phyloP scores from a whole-genome alignment of 129 eudicot species.

The Artemisia annua region DNA sequence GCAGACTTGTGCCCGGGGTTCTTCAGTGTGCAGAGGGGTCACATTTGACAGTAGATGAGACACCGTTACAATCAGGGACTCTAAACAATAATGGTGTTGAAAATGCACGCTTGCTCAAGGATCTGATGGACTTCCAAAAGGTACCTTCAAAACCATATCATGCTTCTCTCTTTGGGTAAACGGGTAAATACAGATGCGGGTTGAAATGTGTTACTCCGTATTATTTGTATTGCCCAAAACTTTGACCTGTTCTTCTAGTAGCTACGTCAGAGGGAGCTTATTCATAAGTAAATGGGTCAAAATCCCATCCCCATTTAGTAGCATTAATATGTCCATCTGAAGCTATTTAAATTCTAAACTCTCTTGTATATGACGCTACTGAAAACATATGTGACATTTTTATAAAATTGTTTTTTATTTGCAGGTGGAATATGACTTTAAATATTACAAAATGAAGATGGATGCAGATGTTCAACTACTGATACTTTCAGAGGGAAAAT shows the following conservation, averaged over 20 bases:
- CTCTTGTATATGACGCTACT: neutral
- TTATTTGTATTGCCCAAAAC: too few relatives aligned
- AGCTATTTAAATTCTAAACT: neutral
- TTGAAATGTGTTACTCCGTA: too few relatives aligned
- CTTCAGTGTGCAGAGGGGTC: constrained; percentile 92
- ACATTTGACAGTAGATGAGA: constrained; percentile 81
- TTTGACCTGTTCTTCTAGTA: too few relatives aligned
- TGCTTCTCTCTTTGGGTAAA: too few relatives aligned
- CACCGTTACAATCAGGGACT: constrained; percentile 65
- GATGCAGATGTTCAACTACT: constrained; percentile 78
- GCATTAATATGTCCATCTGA: too few relatives aligned
- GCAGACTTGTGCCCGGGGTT: constrained; percentile 73
- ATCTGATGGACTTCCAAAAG: constrained; percentile 72
- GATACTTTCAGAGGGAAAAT: constrained; percentile 78
- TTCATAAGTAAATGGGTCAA: too few relatives aligned
- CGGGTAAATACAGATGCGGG: too few relatives aligned
- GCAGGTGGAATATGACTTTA: constrained; percentile 94
- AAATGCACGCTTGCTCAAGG: constrained; percentile 61
- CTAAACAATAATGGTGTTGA: constrained; percentile 69
- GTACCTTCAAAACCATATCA: constrained; percentile 22
- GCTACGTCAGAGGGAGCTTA: too few relatives aligned
- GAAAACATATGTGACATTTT: neutral
- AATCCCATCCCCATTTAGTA: too few relatives aligned
- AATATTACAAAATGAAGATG: constrained; percentile 92
- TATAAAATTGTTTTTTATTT: neutral